phyloP scores from a whole-genome alignment of 768 basidiomycete species.

The Termitomyces bulborhizus region DNA sequence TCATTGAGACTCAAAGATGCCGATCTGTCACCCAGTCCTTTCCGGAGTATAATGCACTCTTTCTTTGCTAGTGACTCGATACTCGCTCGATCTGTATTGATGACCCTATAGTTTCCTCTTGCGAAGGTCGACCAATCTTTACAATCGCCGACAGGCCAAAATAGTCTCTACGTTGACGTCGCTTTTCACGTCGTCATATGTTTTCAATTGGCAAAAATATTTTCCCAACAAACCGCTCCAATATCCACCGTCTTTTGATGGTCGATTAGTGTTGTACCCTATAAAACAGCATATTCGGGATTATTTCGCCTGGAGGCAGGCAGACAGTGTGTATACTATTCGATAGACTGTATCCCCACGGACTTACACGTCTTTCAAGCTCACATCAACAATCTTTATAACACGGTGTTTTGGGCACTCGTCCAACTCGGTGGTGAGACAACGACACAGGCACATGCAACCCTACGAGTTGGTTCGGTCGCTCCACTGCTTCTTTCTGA shows the following conservation, averaged over 20 bases:
- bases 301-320: conserved; percentile 95
- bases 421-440: conserved; percentile 77
- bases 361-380: conserved; percentile 40
- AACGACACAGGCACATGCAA: conserved; percentile 75
- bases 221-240: conserved; percentile 66
- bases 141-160: conserved; percentile 84
- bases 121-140: conserved; percentile 64
- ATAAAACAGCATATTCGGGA: conserved; percentile 66
- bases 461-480: conserved; percentile 50
- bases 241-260: conserved; percentile 93
- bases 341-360: not conserved
- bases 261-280: conserved; percentile 81
- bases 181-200: conserved; percentile 86
- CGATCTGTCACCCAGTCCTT: not conserved
- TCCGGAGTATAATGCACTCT: not conserved
- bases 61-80: not conserved
- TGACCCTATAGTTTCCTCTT: conserved; percentile 71
- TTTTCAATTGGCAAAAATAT: conserved; percentile 78
- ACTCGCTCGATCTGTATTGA: not conserved
- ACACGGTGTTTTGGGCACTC: conserved; percentile 93
- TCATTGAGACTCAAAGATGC: no score
- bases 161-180: conserved; percentile 81
- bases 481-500: not conserved
- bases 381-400: conserved; percentile 97
- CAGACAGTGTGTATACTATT: conserved; percentile 65